Base-by-base conservation (phyloP, 441 rosid species). In the Eutrema salsugineum region DNA sequence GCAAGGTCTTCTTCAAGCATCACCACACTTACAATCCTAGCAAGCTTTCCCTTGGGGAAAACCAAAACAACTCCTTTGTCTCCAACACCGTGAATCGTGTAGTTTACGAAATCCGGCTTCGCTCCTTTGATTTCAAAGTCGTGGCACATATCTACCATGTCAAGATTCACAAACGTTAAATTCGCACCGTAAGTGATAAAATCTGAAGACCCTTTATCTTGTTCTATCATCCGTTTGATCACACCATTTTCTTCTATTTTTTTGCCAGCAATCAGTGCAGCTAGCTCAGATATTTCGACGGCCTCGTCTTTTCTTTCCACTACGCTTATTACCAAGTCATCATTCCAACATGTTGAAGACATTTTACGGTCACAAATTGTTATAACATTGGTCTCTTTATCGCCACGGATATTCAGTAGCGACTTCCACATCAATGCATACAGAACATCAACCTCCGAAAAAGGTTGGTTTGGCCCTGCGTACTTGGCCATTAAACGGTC, bases 91-190 rank as follows among this genome's bases (percentile, higher is more conserved):
- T 79, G 38, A n/a, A 89, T 75, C 2, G 68, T 48, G 35, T 85
- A 91, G 61, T 79, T 83, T 8, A 82, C 89, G 6, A 39, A 81
- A 16, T 74, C 62, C 0, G 91, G 83, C 64, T 71, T 80, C 47
- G 72, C 63, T 5, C 86, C 90, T 42, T 79, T 82, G 61, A 87
- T 20, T 70, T 86, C 75, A 58, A 84, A 17, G 16, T 82, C 90
- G 8, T 82, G 87, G 22, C 78, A 86, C 38, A 85, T 33, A 68
- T 80, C 44, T 1, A 70, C 77, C 19, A 50, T 85, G 38, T 82
- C 90, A 72, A 89, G 66, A 44, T 89, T 72, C 35, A 87, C 85
- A 65, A 87, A 89, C 8, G 95, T 89, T 77, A 89, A 68, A 39
- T 84, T 84, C 11, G 91, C 74, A n/a, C 97, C 93, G 36, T 86